Base-by-base conservation (phyloP, 345 rosid genomes). In the Combretum micranthum region DNA sequence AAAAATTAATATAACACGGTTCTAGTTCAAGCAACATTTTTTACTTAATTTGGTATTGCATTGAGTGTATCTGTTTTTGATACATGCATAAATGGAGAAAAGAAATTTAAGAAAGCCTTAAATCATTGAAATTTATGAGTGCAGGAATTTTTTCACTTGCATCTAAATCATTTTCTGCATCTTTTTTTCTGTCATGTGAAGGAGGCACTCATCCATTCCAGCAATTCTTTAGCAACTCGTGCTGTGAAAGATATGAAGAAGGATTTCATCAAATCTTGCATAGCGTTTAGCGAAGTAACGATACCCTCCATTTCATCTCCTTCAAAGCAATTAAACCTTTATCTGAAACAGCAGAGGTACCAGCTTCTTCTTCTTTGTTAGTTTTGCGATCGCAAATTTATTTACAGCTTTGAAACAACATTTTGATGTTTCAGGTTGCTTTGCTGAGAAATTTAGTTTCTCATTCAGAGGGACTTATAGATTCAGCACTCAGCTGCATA, bases 271-370 rank as follows among this genome's bases (percentile, higher is more conserved):
- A 91, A 76, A 78, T 84, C 96, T 55, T 91, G 98, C 71, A 60
- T 91, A 55, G 87, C 98, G 18, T 91, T 86, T 68, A 82, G 79
- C 55, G 98, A 88, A 78, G 95, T 81, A 32, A 91, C 98, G 44
- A 77, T 88, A 73, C 96, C 95, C 63, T 79, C 88, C 57, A 72
- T 88, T 76, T 66, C 75, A 55, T 51, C 73, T 56, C 75, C 66
- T 22, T 62, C 75, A 12, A 78, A 70, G 74, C 86, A 82, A 53
- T 63, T 88, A 57, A 80, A 88, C 75, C 88, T 91, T 25, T 91
- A 91, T 74, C 67, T 88, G 95, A 84, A 71, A 91, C 95, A 43
- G 84, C 95, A 53, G 98, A 91, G 96, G 98, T 91, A 63, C 52
- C 23, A 54, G 56, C 63, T 59, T 68, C 47, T 51, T 59, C 67